Evolutionary conservation across 257 asterid genomes (phyloP), one percentile per base, ranked within the genome.

Genomic region (Primulina huaijiensis): DNA sequence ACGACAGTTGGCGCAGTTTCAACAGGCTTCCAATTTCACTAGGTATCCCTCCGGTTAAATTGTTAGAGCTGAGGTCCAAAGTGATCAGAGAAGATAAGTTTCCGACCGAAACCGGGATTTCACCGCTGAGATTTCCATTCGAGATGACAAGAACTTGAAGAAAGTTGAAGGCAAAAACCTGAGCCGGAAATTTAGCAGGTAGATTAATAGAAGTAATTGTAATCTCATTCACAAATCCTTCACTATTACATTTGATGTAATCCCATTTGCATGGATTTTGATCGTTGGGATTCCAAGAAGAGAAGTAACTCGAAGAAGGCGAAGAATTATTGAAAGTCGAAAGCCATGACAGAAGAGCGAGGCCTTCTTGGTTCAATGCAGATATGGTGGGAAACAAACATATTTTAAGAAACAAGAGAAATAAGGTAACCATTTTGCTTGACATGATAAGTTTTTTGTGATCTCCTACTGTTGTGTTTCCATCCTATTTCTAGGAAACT

Each of bases 251-350:
- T 79, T 71, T 76, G 80, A 86, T 80, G 85, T 76, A 82, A 70
- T 88, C 82, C 95, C 95, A 88, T 17, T 72, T 70, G 83, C 95
- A 88, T 64, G 95, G 95, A 72, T 72, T 83, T 31, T 38, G 75
- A 34, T 83, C 85, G 0, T 75, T 60, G 14, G 70, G 65, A 58
- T 80, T 75, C 95, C 95, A 88, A 9, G 95, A 84, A 56, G 86
- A 81, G 82, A 88, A 88, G 58, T 58, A 77, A 52, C 56, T 21
- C 0, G 78, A 74, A 29, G 89, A 75, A 29, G 88, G 69, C 0
- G 92, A 84, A 20, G 89, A 73, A 63, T 83, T 11, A 38, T 38
- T 75, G 88, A 84, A 83, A 43, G 85, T 75, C 19, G 92, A 80
- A 73, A 88, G 86, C 92, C 95, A 88, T 60, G 88, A 67, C 14